These are phyloP conservation scores for Postia placenta DNA, from an alignment of 768 basidiomycete genomes.

Conservation along the genomic window DNA sequence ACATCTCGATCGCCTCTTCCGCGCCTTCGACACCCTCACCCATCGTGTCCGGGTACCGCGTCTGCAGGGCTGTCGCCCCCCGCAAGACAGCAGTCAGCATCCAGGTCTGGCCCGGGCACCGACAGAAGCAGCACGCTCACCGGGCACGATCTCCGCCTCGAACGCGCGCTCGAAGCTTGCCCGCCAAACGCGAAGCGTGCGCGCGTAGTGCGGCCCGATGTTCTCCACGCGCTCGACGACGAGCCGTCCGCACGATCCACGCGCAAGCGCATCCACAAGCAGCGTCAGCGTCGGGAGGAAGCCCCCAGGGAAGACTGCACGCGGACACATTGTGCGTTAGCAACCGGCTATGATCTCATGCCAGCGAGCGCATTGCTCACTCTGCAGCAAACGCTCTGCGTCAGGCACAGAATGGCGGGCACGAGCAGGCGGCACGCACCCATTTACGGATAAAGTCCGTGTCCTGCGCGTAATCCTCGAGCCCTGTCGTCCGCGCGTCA, in stretches of 20 bases:
- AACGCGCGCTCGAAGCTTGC: slow-evolving; percentile 53
- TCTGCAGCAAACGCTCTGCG: too few relatives aligned
- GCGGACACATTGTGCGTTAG: too few relatives aligned
- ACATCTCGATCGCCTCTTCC: slow-evolving; percentile 59
- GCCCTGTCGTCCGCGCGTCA: slow-evolving; percentile 28
- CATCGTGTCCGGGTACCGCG: slow-evolving; percentile 56
- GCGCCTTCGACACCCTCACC: slow-evolving; percentile 29
- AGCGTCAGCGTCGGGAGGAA: slow-evolving; percentile 61
- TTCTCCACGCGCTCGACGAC: slow-evolving; percentile 62
- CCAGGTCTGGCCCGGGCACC: background rate
- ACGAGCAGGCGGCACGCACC: slow-evolving; percentile 31
- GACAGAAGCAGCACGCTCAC: slow-evolving; percentile 5
- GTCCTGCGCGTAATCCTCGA: slow-evolving; percentile 47
- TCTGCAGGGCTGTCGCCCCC: slow-evolving; percentile 33
- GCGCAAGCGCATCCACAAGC: slow-evolving; percentile 42
- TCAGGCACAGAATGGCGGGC: too few relatives aligned
- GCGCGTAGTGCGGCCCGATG: slow-evolving; percentile 72
- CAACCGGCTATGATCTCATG: too few relatives aligned
- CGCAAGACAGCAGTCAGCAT: background rate
- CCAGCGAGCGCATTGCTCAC: too few relatives aligned
- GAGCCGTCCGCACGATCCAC: slow-evolving; percentile 48
- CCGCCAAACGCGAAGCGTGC: slow-evolving; percentile 78
- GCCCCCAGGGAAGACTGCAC: slow-evolving; percentile 62
- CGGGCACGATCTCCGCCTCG: slow-evolving; percentile 50
- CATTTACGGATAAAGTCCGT: slow-evolving; percentile 80